Conservation (phyloP, 106 monocot species). For the Acorus gramineus region DNA sequence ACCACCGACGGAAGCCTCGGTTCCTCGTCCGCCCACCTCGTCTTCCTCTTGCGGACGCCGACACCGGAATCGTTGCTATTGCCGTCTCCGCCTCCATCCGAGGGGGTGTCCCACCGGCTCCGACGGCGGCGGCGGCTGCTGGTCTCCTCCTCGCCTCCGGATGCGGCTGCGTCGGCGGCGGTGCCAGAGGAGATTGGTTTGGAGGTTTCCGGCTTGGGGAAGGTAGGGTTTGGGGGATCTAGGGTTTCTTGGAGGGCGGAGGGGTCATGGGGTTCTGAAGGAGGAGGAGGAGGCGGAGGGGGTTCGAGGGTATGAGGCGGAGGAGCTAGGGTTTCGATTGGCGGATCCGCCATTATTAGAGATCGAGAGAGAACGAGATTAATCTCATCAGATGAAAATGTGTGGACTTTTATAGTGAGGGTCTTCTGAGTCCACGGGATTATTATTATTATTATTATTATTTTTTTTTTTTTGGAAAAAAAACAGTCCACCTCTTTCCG, state of each 20-base stretch:
- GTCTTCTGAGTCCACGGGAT: no score
- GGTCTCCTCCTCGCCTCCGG: constrained; percentile 74
- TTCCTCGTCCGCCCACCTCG: constrained; percentile 11
- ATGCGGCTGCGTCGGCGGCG: not conserved
- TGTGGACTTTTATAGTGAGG: no score
- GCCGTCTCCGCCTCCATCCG: constrained; percentile 18
- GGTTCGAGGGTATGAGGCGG: not conserved
- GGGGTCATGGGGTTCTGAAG: not conserved
- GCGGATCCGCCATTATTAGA: no score
- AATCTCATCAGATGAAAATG: no score
- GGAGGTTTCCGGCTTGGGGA: not conserved
- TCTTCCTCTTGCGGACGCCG: constrained; percentile 21
- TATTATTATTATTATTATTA: no score
- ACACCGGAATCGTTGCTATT: constrained; percentile 17
- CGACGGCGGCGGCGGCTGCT: constrained; percentile 62
- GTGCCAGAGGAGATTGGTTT: not conserved
- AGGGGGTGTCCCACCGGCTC: constrained; percentile 74
- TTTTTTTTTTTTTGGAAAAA: no score
- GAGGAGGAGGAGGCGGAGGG: not conserved
- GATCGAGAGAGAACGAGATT: no score
- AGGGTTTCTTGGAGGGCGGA: constrained; percentile 18
- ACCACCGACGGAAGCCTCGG: constrained; percentile 11
- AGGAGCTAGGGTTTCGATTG: constrained; percentile 11
- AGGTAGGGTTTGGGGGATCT: constrained; percentile 1
- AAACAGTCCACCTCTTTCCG: no score